Conservation (phyloP, 805 yeast genomes). For the Pichia scutulata region DNA sequence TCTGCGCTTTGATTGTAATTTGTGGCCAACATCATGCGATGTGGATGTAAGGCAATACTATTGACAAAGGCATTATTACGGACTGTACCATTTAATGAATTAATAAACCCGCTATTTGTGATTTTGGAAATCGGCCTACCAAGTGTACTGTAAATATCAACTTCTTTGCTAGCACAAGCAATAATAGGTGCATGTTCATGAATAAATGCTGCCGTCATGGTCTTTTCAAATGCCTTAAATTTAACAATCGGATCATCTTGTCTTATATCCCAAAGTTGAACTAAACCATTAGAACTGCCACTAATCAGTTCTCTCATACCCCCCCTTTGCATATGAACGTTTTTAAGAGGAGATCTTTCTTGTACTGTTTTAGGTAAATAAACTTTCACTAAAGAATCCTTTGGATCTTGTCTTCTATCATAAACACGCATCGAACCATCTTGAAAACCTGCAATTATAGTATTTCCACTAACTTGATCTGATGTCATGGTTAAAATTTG, state of each 20-base stretch:
- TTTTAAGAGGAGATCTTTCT: constrained; percentile 38
- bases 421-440: constrained; percentile 87
- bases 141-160: constrained; percentile 77
- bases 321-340: constrained; percentile 93
- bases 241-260: constrained; percentile 59
- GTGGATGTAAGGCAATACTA: constrained; percentile 79
- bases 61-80: constrained; percentile 51
- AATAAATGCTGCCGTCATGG: constrained; percentile 63
- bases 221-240: constrained; percentile 45
- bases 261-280: constrained; percentile 89
- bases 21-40: constrained; percentile 86
- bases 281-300: constrained; percentile 74
- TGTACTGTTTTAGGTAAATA: constrained; percentile 51
- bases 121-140: constrained; percentile 67
- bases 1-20: constrained; percentile 71
- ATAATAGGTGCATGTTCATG: constrained; percentile 97
- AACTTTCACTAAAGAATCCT: constrained; percentile 76
- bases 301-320: constrained; percentile 85
- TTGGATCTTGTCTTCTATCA: constrained; percentile 77
- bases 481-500: constrained; percentile 87
- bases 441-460: constrained; percentile 85
- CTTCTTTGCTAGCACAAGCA: constrained; percentile 75
- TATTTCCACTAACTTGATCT: constrained; percentile 90
- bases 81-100: constrained; percentile 36
- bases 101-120: constrained; percentile 29